These are phyloP conservation scores for Corymbia calophylla DNA, from an alignment of 441 rosid genomes.

Conservation along the genomic window DNA sequence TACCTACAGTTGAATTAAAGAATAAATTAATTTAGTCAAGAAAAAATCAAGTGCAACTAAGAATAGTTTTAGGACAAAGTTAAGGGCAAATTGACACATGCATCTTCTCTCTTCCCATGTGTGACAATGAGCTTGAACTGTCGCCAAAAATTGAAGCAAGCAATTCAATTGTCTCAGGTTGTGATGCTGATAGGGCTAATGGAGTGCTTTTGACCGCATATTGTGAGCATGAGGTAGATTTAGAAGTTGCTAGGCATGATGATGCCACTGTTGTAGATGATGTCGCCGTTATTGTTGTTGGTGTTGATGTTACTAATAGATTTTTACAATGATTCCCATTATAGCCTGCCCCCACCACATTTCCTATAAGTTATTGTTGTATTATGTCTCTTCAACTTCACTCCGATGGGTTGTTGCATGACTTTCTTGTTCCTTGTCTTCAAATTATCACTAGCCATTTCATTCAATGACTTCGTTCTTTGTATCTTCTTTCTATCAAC, in stretches of 20 bases:
- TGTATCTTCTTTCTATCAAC: too few relatives aligned
- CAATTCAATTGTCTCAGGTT: background rate
- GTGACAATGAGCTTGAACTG: background rate
- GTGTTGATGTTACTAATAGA: too few relatives aligned
- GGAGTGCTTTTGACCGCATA: background rate
- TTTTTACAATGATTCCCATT: too few relatives aligned
- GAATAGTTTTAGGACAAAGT: background rate
- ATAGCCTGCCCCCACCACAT: too few relatives aligned
- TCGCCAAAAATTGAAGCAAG: background rate
- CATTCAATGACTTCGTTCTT: too few relatives aligned
- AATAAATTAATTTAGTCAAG: too few relatives aligned
- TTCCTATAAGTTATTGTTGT: too few relatives aligned
- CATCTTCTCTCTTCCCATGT: background rate
- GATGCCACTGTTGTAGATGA: fast-evolving
- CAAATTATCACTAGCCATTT: too few relatives aligned
- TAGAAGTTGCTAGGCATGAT: too few relatives aligned
- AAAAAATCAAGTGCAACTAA: background rate
- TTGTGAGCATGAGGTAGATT: background rate
- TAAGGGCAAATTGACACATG: background rate
- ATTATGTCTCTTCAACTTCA: too few relatives aligned
- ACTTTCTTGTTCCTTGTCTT: too few relatives aligned
- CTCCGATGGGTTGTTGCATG: too few relatives aligned
- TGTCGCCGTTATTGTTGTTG: fast-evolving
- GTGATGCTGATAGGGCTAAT: background rate
- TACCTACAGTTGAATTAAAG: background rate